phyloP scores from a whole-genome alignment of 345 rosid genomes.

The Eucalyptus cladocalyx region DNA sequence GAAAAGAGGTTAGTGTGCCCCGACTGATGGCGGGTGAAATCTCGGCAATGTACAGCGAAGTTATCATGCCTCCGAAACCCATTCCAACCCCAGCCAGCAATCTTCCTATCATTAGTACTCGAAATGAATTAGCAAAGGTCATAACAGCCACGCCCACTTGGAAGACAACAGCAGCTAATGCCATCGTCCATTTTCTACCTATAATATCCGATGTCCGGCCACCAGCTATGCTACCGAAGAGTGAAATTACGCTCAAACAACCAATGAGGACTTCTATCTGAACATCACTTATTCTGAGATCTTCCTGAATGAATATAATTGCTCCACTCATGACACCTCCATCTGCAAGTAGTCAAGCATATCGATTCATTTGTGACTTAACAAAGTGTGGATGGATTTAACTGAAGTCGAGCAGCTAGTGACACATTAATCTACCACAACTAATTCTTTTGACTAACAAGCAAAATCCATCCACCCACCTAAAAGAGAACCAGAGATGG shows the following conservation, averaged over 20 bases:
- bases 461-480: not conserved
- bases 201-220: constrained; percentile 71
- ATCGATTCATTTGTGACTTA: not conserved
- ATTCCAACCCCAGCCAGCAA: constrained; percentile 54
- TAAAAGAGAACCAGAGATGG: not conserved
- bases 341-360: constrained; percentile 31
- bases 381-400: not conserved
- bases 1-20: constrained; percentile 79
- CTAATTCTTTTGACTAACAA: too few relatives aligned
- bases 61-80: constrained; percentile 44
- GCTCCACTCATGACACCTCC: constrained; percentile 99
- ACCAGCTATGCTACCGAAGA: constrained; percentile 79
- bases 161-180: constrained; percentile 63
- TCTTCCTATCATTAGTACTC: constrained; percentile 24
- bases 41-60: not conserved
- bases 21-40: constrained; percentile 32
- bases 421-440: not conserved
- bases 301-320: constrained; percentile 74
- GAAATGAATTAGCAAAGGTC: constrained; percentile 68
- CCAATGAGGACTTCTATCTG: constrained; percentile 78
- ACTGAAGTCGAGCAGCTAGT: not conserved
- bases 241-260: constrained; percentile 60
- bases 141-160: constrained; percentile 63
- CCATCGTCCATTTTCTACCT: constrained; percentile 96
- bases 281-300: constrained; percentile 63